Evolutionary conservation across 2,329 filamentous ascomycete genomes (phyloP).

Genomic region (Neofusicoccum parvum): DNA sequence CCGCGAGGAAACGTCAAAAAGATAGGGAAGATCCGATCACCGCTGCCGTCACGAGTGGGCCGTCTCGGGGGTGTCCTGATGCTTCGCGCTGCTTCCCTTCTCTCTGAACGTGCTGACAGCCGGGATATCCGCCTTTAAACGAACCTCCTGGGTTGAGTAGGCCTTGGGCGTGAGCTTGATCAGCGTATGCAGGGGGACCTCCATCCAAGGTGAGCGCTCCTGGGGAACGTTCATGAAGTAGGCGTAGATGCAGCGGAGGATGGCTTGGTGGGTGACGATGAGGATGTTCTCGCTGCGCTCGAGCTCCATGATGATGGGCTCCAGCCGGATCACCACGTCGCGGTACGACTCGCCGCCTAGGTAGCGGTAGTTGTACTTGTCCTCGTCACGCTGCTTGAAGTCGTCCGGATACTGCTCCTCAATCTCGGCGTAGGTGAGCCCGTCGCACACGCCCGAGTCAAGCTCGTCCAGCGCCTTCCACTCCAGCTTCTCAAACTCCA

Average conservation of each 20-base stretch:
- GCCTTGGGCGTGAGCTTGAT: constrained; percentile 95
- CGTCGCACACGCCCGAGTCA: constrained; percentile 94
- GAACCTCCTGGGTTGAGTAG: constrained; percentile 88
- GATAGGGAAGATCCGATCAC: neutral
- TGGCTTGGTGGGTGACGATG: constrained; percentile 96
- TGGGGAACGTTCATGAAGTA: constrained; percentile 99
- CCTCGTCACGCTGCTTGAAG: constrained; percentile 91
- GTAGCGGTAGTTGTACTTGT: constrained; percentile 99
- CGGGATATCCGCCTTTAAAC: constrained; percentile 87
- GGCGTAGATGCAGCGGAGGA: constrained; percentile 94
- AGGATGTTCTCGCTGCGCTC: constrained; percentile 96
- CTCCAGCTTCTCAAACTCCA: constrained; percentile 92
- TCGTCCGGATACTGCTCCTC: constrained; percentile 89
- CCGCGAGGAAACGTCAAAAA: neutral
- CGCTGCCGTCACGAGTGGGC: neutral
- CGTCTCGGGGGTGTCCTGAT: neutral
- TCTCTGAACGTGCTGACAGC: constrained; percentile 95
- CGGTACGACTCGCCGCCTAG: constrained; percentile 94
- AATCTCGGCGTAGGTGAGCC: constrained; percentile 94
- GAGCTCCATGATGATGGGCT: constrained; percentile 99
- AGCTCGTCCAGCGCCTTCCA: constrained; percentile 99
- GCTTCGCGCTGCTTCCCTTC: constrained; percentile 61
- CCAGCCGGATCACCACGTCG: constrained; percentile 94
- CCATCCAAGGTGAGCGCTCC: constrained; percentile 95
- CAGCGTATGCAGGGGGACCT: constrained; percentile 91